Evolutionary conservation across 1,284 basidiomycete genomes (phyloP), one percentile per base, ranked within the genome.

Genomic region (Mycocalia duriaeana): DNA sequence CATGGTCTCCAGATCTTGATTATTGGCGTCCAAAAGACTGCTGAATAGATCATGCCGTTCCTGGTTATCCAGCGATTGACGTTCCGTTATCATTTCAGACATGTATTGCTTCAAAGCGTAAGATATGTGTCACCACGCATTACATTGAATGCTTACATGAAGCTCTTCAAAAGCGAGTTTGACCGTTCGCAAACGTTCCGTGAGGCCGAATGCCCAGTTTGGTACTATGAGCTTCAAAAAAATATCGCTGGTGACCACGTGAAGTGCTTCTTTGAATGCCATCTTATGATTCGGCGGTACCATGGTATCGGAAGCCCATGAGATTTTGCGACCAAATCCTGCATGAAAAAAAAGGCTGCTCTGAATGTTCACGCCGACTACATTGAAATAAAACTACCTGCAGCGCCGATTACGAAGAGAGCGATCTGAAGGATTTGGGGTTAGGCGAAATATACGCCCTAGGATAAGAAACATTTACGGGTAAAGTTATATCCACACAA

Each of bases 211-310:
- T 4, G 70, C 61, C 70, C 71, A 75, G 3, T 64, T 53, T 0
- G 81, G 80, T 5, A 77, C 48, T 6, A 72, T 36, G 0, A 79
- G 38, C 56, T 71, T 73, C 22, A 72, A 24, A 40, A 72, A 60
- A 5, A 79, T 59, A 34, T 72, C 65, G 3, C 61, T 64, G 5
- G 74, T 68, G 5, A 81, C 73, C 14, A 63, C 65, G 43, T 75
- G 70, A 28, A 82, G 64, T 5, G 80, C 71, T 28, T 76, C 70
- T 57, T 77, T 79, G 67, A 82, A 84, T 3, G 76, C 69, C 62
- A 84, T 67, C 26, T 61, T 53, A 57, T 83, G 76, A 1, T 76
- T 76, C 0, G 61, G 50, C 1, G 76, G 72, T 20, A 70, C 53
- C 4, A 52, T 47, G 3, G 56, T 52, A 28, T 76, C 73, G 42